Evolutionary conservation across 768 basidiomycete species (phyloP).

Genomic region (Podaxis sp.): DNA sequence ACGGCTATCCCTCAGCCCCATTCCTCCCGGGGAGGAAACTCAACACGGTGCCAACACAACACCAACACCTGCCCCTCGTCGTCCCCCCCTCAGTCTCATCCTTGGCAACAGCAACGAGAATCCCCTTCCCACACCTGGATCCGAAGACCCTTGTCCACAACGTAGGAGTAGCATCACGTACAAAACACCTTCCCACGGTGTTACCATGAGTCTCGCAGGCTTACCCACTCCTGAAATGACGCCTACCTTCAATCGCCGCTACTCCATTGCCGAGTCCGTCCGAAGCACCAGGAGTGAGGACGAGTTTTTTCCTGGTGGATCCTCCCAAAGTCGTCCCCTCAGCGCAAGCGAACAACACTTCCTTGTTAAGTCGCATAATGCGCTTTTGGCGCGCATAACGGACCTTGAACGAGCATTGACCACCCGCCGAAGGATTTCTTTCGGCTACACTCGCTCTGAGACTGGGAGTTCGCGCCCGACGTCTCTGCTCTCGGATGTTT

Average conservation of each 20-base stretch:
- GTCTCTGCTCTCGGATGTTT: conserved; percentile 46
- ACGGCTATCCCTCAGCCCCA: conserved; percentile 44
- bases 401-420: conserved; percentile 72
- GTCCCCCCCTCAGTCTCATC: conserved; percentile 36
- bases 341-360: conserved; percentile 79
- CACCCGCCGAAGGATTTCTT: conserved; percentile 32
- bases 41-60: conserved; percentile 10
- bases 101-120: conserved; percentile 24
- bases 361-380: conserved; percentile 79
- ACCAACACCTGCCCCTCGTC: conserved; percentile 16
- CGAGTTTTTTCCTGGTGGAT: conserved; percentile 36
- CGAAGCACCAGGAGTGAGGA: conserved; percentile 35
- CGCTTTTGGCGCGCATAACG: conserved; percentile 76
- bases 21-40: conserved; percentile 25
- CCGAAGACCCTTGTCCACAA: conserved; percentile 30
- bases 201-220: conserved; percentile 30
- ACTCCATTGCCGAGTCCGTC: conserved; percentile 26
- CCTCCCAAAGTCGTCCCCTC: conserved; percentile 46
- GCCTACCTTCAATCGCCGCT: conserved; percentile 40
- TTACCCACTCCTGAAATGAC: conserved; percentile 76
- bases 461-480: conserved; percentile 42
- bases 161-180: conserved; percentile 76
- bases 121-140: conserved; percentile 21
- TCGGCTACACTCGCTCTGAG: conserved; percentile 24
- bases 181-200: conserved; percentile 46